Evolutionary conservation across 805 yeast species (phyloP), one percentile per base, ranked within the genome.

Genomic region (Candida insectalens): DNA sequence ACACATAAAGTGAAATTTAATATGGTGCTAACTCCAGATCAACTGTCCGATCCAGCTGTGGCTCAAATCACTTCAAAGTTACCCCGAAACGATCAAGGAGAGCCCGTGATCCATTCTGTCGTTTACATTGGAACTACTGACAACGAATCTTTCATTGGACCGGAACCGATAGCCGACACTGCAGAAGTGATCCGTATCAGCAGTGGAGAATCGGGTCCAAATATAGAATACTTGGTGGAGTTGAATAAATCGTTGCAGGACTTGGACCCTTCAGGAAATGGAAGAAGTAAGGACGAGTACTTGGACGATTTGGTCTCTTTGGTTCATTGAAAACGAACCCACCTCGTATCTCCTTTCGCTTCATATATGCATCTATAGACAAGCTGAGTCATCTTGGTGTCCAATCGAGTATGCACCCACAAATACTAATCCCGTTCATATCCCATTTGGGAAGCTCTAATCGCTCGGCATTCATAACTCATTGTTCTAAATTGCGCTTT

Each of bases 111-210:
- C 34, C 60, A 59, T 8, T 76, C 92, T 17, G 58, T 63, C 18
- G 84, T 84, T 0, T 88, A 88, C 52, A 83, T 88, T 15, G 96
- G 96, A 0, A 81, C 89, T 1, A 69, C 77, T 1, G 79, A 73
- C 10, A 88, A 87, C 47, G 78, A 65, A 34, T 83, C 95, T 3
- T 89, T 87, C 48, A 65, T 84, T 3, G 96, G 96, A 0, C 94
- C 95, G 1, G 94, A 87, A 50, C 49, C 51, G 3, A 60, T 79
- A 0, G 52, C 53, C 5, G 56, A 53, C 0, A 76, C 95, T 0
- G 94, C 94, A 0, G 43, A 46, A 14, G 64, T 71, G 6, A 84
- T 88, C 10, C 58, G 64, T 7, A 44, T 45, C 1, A 62, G 80
- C 13, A 46, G 43, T 5, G 97, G 97, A 0, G 92, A 92, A 17